phyloP scores from a whole-genome alignment of 73 alveolate species.

The Stentor coeruleus region DNA sequence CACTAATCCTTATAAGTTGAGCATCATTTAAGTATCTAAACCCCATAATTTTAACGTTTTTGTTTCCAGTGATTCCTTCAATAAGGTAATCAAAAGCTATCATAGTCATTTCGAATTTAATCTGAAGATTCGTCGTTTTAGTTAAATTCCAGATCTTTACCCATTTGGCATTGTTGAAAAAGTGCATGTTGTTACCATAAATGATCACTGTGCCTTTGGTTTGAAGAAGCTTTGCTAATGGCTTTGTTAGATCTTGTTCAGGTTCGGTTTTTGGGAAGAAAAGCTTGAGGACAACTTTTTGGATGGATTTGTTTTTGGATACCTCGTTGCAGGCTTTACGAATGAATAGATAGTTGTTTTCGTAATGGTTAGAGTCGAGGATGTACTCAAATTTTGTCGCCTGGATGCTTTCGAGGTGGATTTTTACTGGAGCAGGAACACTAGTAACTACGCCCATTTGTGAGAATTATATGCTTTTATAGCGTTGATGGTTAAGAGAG shows the following conservation, averaged over 20 bases:
- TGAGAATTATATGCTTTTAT: too few relatives aligned
- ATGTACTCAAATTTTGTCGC: background rate
- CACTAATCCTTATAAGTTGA: too few relatives aligned
- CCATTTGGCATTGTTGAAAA: background rate
- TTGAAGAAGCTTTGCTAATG: background rate
- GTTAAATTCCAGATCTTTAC: background rate
- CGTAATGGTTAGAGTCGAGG: background rate
- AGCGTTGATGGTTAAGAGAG: too few relatives aligned
- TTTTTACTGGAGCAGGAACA: slow-evolving; percentile 6
- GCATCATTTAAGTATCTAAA: too few relatives aligned
- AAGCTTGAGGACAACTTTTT: slow-evolving; percentile 12
- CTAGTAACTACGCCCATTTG: slow-evolving; percentile 19
- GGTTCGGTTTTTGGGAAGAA: background rate
- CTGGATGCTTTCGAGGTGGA: background rate
- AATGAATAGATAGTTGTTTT: background rate
- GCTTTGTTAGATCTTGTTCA: background rate
- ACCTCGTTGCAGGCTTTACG: slow-evolving; percentile 8
- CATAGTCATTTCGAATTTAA: too few relatives aligned
- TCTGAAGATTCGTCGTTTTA: too few relatives aligned
- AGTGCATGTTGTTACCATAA: background rate
- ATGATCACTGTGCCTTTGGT: background rate
- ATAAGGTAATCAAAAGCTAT: too few relatives aligned
- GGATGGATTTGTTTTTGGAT: background rate
- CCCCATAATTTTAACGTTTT: too few relatives aligned
- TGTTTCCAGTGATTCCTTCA: too few relatives aligned